phyloP scores from a whole-genome alignment of 2,329 filamentous ascomycete genomes.

The Conoideocrella luteorostrata region DNA sequence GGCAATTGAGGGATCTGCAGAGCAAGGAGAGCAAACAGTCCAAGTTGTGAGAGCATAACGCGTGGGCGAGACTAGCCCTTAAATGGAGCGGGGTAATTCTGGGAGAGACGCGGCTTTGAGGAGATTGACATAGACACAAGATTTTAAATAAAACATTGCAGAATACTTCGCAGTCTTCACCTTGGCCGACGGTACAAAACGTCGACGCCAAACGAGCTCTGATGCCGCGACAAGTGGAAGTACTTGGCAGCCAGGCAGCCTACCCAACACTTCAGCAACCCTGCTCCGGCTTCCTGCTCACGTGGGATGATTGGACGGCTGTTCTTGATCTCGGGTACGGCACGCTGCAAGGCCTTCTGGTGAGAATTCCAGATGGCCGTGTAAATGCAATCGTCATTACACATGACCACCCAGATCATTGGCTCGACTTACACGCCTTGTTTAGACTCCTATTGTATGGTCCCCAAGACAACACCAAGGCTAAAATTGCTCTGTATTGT shows the following conservation, averaged over 20 bases:
- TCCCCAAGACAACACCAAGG: background rate
- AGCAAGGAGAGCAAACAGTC: background rate
- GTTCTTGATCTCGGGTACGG: slow-evolving; percentile 4
- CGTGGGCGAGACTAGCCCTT: too few relatives aligned
- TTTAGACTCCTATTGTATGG: slow-evolving; percentile 2
- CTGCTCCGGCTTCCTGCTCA: slow-evolving; percentile 3
- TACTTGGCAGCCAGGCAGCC: background rate
- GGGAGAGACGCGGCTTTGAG: too few relatives aligned
- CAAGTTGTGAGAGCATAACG: background rate
- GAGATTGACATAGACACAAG: too few relatives aligned
- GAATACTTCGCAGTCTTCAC: too few relatives aligned
- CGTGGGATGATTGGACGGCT: background rate
- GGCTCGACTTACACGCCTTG: slow-evolving; percentile 3
- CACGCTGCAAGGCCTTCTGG: background rate
- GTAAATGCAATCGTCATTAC: slow-evolving; percentile 1
- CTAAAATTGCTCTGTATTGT: background rate
- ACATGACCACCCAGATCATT: slow-evolving; percentile 5
- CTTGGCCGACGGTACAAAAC: too few relatives aligned
- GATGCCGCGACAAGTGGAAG: background rate
- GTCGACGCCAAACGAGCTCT: too few relatives aligned
- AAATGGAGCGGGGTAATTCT: too few relatives aligned
- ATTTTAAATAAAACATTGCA: too few relatives aligned
- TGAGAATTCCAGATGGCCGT: background rate
- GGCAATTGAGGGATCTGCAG: slow-evolving; percentile 24
- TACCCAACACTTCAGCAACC: background rate